phyloP scores from a whole-genome alignment of 768 basidiomycete species.

The Pisolithus tinctorius region DNA sequence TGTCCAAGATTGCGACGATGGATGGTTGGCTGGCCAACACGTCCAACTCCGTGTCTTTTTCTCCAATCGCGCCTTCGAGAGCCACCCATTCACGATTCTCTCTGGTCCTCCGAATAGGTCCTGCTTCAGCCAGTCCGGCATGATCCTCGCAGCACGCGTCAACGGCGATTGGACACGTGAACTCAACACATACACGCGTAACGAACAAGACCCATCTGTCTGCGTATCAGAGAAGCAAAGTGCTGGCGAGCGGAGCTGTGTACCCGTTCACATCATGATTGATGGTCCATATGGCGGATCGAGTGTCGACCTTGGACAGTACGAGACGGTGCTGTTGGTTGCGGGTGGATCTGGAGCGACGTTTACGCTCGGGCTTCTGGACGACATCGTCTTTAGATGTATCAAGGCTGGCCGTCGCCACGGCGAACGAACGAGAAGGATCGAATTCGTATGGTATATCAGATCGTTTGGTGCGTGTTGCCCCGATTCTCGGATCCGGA shows the following conservation, averaged over 20 bases:
- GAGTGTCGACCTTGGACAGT: slow-evolving; percentile 58
- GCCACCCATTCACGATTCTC: slow-evolving; percentile 74
- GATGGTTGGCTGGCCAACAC: slow-evolving; percentile 58
- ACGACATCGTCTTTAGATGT: slow-evolving; percentile 71
- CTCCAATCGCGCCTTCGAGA: slow-evolving; percentile 62
- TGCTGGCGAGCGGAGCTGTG: slow-evolving; percentile 5
- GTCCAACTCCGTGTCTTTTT: slow-evolving; percentile 40
- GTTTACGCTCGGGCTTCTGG: slow-evolving; percentile 74
- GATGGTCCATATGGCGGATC: slow-evolving; percentile 89
- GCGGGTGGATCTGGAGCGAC: slow-evolving; percentile 84
- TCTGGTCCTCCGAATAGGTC: slow-evolving; percentile 54
- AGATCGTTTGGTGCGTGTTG: slow-evolving; percentile 55
- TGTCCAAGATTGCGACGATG: slow-evolving; percentile 45
- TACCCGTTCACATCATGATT: slow-evolving; percentile 61
- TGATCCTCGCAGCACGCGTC: slow-evolving; percentile 61
- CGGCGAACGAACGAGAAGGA: slow-evolving; percentile 51
- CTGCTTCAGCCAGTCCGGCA: slow-evolving; percentile 37
- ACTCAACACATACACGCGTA: slow-evolving; percentile 46
- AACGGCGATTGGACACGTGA: slow-evolving; percentile 71
- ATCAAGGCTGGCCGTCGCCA: slow-evolving; percentile 37
- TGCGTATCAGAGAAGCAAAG: background rate
- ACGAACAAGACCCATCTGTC: slow-evolving; percentile 28
- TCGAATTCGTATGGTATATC: slow-evolving; percentile 81
- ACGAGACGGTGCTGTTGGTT: slow-evolving; percentile 67
- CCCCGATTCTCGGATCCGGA: background rate